Conservation (phyloP, 306 rosid genomes). For the Astragalus membranaceus region DNA sequence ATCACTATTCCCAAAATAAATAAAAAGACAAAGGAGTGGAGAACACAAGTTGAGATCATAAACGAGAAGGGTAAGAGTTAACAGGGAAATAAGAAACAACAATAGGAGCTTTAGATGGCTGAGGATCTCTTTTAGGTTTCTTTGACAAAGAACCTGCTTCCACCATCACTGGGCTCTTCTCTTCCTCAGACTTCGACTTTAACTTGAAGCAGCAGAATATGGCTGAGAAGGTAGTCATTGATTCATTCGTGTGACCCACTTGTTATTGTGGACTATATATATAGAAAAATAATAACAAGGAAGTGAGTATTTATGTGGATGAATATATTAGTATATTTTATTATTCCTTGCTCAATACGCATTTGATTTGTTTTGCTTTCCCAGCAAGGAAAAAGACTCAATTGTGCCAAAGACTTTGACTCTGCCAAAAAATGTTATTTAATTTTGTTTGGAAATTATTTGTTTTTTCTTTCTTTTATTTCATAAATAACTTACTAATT, state of each 20-base stretch:
- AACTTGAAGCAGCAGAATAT: conserved; percentile 29
- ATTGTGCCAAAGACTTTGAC: conserved; percentile 12
- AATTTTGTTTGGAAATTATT: too few relatives aligned
- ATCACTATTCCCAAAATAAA: too few relatives aligned
- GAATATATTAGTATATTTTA: not conserved
- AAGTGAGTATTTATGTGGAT: not conserved
- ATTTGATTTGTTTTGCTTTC: not conserved
- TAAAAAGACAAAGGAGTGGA: not conserved
- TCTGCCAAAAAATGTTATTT: not conserved
- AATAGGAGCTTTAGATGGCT: conserved; percentile 26
- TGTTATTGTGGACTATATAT: not conserved
- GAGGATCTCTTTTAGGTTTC: not conserved
- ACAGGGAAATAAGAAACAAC: conserved; percentile 35
- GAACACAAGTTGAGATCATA: conserved; percentile 6
- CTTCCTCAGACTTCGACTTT: not conserved
- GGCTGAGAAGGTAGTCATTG: not conserved
- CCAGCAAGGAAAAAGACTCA: not conserved
- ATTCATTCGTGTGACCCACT: not conserved
- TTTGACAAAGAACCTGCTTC: conserved; percentile 35
- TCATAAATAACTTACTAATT: too few relatives aligned
- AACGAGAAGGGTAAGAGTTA: conserved; percentile 34
- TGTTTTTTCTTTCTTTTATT: too few relatives aligned
- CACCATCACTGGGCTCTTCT: not conserved
- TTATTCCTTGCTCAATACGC: conserved; percentile 2
- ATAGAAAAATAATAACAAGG: not conserved